Evolutionary conservation across 345 rosid genomes (phyloP), one percentile per base, ranked within the genome.

Genomic region (Salix arbutifolia): DNA sequence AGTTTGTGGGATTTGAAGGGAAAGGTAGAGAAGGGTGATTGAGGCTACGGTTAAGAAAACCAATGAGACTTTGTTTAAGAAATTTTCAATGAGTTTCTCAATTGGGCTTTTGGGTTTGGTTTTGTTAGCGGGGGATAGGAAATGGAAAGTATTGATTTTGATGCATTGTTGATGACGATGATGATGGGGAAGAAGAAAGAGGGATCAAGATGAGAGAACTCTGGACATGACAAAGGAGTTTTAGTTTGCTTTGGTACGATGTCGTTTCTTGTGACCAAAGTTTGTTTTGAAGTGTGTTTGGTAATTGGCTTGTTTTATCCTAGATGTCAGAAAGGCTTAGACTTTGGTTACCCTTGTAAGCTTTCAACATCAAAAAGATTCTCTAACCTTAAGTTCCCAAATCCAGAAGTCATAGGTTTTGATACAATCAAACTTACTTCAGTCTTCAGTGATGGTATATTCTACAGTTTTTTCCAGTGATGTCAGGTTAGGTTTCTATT

Each of bases 1-100:
- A 25, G 94, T 91, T 64, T 80, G 53, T 14, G 97, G 97, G 67
- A 89, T 87, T 67, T 88, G 92, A n/a, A 90, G 82, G 77, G 84
- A 78, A 79, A 94, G 82, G 26, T 79, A 37, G 31, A 89, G 61
- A 74, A 89, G 85, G 6, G 77, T 71, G 71, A 83, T 61, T 11
- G 93, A 88, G 60, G 96, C 90, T 53, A 90, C 38, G 74, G 77
- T 70, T 65, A 86, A 65, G 11, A 86, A 84, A 62, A 38, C 78
- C 37, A 83, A 62, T 3, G 97, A 90, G 5, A 92, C 81, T 62
- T 81, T 89, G 80, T 90, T 83, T 18, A 91, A 88, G 72, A 90
- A 82, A 40, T 66, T 82, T 83, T 83, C 85, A 8, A 90, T 69
- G 83, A 88, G 91, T 40, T 65, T 85, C 81, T 92, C 98, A n/a